Evolutionary conservation across 2,329 filamentous ascomycete species (phyloP).

Genomic region (Penicillium sp.): DNA sequence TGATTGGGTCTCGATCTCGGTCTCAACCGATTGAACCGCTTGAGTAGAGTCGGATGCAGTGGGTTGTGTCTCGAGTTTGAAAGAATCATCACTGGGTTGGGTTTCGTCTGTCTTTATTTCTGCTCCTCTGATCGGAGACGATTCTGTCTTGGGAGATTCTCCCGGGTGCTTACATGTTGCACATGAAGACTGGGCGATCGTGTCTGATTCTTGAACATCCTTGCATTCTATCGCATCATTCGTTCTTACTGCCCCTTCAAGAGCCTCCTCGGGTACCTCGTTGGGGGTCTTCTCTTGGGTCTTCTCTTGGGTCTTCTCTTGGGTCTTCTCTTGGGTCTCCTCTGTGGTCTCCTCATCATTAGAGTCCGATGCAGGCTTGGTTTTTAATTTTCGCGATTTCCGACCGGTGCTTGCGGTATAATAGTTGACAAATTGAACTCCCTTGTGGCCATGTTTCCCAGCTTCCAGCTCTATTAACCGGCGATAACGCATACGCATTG

Average conservation of each 20-base stretch:
- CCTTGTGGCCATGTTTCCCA: constrained; percentile 50
- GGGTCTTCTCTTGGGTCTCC: not conserved
- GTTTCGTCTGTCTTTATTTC: not conserved
- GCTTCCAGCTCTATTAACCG: constrained; percentile 71
- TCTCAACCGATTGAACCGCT: not conserved
- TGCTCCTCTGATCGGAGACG: not conserved
- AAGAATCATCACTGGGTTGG: not conserved
- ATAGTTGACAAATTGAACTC: constrained; percentile 79
- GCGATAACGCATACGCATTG: constrained; percentile 69
- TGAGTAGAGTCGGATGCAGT: not conserved
- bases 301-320: not conserved
- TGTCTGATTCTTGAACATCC: not conserved
- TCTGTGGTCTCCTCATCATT: not conserved
- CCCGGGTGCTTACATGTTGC: not conserved
- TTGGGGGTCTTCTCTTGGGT: too few species aligned
- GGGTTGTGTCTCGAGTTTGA: not conserved
- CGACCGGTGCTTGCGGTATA: constrained; percentile 77
- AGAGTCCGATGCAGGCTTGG: not conserved
- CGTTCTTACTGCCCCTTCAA: not conserved
- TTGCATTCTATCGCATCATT: not conserved
- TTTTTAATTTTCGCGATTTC: constrained; percentile 35
- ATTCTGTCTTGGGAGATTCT: not conserved
- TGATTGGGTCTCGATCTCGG: not conserved
- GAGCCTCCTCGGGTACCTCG: not conserved
- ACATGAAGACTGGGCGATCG: not conserved